Conservation (phyloP, 2,329 filamentous ascomycete species). For the Thermothelomyces thermophilus region DNA sequence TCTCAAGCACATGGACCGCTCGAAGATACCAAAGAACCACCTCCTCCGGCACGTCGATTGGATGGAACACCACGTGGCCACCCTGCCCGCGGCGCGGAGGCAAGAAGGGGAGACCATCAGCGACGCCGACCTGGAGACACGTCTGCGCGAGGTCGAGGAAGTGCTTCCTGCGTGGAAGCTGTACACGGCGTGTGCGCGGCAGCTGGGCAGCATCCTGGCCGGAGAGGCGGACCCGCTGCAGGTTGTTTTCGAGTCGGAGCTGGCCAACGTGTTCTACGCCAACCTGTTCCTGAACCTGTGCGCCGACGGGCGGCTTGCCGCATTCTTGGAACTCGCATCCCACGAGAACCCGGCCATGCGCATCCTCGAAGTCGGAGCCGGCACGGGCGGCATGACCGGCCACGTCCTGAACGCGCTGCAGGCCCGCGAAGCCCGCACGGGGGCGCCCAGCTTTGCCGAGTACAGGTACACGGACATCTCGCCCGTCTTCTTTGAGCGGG, state of each 20-base stretch:
- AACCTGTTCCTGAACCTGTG: conserved; percentile 28
- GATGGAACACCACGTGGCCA: conserved; percentile 28
- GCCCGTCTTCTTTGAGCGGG: conserved; percentile 22
- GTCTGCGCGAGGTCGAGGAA: conserved; percentile 26
- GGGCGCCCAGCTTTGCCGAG: neutral
- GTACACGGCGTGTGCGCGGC: conserved; percentile 18
- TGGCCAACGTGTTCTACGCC: neutral
- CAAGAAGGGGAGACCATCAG: conserved; percentile 7
- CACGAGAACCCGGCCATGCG: conserved; percentile 14
- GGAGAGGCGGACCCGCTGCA: conserved; percentile 8
- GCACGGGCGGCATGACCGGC: conserved; percentile 4
- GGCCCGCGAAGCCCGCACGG: neutral
- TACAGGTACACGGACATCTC: conserved; percentile 10
- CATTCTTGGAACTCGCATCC: neutral
- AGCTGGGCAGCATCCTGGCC: neutral
- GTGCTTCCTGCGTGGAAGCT: conserved; percentile 30
- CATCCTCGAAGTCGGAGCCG: conserved; percentile 31
- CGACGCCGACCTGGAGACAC: conserved; percentile 25
- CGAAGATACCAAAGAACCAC: conserved; percentile 12
- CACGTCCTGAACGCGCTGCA: conserved; percentile 23
- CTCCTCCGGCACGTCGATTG: conserved; percentile 28
- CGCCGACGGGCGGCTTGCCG: conserved; percentile 15
- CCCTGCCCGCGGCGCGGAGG: conserved; percentile 17
- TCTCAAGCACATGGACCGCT: neutral
- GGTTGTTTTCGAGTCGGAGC: neutral